Evolutionary conservation across 2,329 filamentous ascomycete species (phyloP), one percentile per base, ranked within the genome.

Genomic region (Penicillium sp.): DNA sequence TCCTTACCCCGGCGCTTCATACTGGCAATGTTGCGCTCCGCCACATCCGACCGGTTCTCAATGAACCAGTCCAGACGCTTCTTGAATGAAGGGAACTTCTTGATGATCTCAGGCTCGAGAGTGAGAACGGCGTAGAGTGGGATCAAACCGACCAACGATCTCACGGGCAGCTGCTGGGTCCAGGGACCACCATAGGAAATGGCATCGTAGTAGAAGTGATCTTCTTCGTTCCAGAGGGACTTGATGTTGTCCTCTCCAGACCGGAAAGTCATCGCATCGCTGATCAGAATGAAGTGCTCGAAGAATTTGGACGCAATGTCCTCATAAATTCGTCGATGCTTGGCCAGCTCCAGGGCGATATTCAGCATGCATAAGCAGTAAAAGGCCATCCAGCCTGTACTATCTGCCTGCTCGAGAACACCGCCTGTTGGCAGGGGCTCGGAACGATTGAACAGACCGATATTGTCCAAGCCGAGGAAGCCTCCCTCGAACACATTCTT

Each of bases 321-420:
- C 79, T 97, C 93, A 73, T 97, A 97, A 53, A 88, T 96, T 36
- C 92, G 88, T 42, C 94, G 88, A 72, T 97, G 91, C 78, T 97
- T 97, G 55, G 93, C 92, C 63, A 97, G 82, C 77, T 97, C 94
- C 11, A 97, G 83, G 13, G 92, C 88, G 68, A 97, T 97, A 76
- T 97, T 97, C 68, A 97, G 82, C 93, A 97, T 97, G 77, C 87
- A 92, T 59, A 97, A 78, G 68, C 89, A 96, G 79, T 96, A 97
- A 74, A 97, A 97, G 9, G 91, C 93, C 93, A 97, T 97, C 93
- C 93, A 97, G 28, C 93, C 93, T 9, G 93, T 97, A 71, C 92
- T 96, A 80, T 97, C 93, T 16, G 94, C 94, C 77, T 97, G 93
- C 75, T 97, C 93, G 8, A 97, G 84, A 2, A 92, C 88, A 75